Conservation (phyloP, 2,329 filamentous ascomycete species). For the Claviceps maximensis region DNA sequence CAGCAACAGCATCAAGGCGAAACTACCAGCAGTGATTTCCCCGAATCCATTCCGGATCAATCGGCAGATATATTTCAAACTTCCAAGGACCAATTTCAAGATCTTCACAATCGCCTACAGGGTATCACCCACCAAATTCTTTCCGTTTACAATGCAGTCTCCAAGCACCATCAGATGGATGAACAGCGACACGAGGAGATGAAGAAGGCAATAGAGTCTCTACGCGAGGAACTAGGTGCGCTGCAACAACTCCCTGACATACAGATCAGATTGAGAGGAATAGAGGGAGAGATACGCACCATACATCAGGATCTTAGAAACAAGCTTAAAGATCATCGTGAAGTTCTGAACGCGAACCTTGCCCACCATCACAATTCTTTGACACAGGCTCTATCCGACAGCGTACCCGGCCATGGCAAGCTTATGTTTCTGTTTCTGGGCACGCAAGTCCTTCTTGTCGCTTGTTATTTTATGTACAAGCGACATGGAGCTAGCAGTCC, state of each 20-base stretch:
- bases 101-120: conserved; percentile 76
- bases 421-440: conserved; percentile 59
- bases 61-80: conserved; percentile 33
- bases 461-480: conserved; percentile 67
- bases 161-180: conserved; percentile 33
- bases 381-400: conserved; percentile 33
- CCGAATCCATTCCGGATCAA: conserved; percentile 30
- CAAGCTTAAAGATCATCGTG: conserved; percentile 38
- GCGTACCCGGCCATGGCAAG: conserved; percentile 35
- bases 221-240: conserved; percentile 32
- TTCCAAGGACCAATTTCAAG: conserved; percentile 56
- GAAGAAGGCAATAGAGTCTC: conserved; percentile 30
- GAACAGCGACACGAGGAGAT: conserved; percentile 46
- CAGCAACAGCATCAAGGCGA: conserved; percentile 19
- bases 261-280: conserved; percentile 31
- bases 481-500: conserved; percentile 58
- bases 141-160: conserved; percentile 45
- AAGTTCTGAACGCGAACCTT: conserved; percentile 38
- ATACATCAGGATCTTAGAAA: conserved; percentile 41
- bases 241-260: conserved; percentile 32
- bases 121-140: conserved; percentile 55
- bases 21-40: conserved; percentile 11
- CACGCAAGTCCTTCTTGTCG: conserved; percentile 59
- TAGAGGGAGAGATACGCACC: conserved; percentile 46
- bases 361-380: conserved; percentile 36